Percentiles rank a stretch among this genome's conserved stretches.
phyloP scores from a whole-genome alignment of 495 filamentous ascomycete species.

The Trichoderma parareesei region DNA sequence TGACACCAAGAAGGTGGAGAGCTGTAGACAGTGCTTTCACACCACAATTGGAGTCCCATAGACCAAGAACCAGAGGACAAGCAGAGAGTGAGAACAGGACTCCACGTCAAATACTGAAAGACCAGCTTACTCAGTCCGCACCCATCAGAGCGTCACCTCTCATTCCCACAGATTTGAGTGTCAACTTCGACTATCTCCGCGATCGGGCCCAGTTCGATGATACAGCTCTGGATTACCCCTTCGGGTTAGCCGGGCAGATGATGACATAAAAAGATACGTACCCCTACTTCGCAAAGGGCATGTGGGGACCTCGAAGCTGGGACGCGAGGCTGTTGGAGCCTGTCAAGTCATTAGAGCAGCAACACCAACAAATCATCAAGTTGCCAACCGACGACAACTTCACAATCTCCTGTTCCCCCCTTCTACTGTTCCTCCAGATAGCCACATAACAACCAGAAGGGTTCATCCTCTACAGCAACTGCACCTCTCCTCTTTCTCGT shows the following conservation, averaged over 20 bases:
- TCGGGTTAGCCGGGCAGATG: neutral
- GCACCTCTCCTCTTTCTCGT: neutral
- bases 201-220: neutral
- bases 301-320: slow-evolving; percentile 8
- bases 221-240: neutral
- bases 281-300: neutral
- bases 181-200: neutral
- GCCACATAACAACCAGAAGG: too few species aligned
- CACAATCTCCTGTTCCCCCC: neutral
- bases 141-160: neutral
- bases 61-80: too few species aligned
- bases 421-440: too few species aligned
- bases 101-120: too few species aligned
- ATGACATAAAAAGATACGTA: slow-evolving; percentile 2
- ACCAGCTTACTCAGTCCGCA: neutral
- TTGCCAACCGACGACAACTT: slow-evolving; percentile 7
- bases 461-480: neutral
- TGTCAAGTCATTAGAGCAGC: slow-evolving; percentile 15
- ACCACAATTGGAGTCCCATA: too few species aligned
- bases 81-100: too few species aligned
- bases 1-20: slow-evolving; percentile 12
- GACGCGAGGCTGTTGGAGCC: slow-evolving; percentile 42
- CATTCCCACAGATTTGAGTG: neutral
- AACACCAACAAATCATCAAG: neutral
- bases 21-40: too few species aligned